These are phyloP conservation scores for Lasiodiplodia sp. DNA, from an alignment of 2,329 filamentous ascomycete genomes.

Conservation along the genomic window DNA sequence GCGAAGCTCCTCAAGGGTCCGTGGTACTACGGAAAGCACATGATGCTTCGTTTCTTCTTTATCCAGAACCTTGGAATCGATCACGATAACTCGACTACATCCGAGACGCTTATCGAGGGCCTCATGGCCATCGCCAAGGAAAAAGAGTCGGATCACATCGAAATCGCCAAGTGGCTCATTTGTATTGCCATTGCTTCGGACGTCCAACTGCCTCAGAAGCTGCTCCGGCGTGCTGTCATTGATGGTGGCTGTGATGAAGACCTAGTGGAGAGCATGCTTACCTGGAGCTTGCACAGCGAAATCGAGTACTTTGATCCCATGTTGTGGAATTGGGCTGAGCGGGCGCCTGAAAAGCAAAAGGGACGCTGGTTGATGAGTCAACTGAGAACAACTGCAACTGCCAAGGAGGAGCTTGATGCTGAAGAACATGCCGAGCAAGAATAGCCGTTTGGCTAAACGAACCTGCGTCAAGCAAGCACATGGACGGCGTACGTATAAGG, in stretches of 20 bases:
- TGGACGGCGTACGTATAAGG: not conserved
- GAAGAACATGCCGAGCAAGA: not conserved
- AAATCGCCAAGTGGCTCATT: conserved; percentile 40
- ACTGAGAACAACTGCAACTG: not conserved
- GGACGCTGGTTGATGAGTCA: conserved; percentile 18
- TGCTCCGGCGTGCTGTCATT: conserved; percentile 11
- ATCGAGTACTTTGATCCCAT: conserved; percentile 20
- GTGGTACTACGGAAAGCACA: conserved; percentile 41
- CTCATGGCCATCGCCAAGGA: conserved; percentile 39
- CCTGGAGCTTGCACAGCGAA: not conserved
- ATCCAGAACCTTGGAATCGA: conserved; percentile 44
- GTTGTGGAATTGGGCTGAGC: conserved; percentile 26
- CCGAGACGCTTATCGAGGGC: conserved; percentile 44
- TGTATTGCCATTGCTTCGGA: not conserved
- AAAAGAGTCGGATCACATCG: conserved; percentile 36
- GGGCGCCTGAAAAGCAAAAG: not conserved
- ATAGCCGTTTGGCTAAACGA: not conserved
- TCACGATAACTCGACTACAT: conserved; percentile 43
- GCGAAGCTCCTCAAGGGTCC: conserved; percentile 47
- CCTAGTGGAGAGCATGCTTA: not conserved
- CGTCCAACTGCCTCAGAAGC: not conserved
- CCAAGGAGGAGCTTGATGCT: not conserved
- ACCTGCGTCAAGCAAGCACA: no score
- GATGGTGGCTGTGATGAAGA: conserved; percentile 1
- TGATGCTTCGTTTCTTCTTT: conserved; percentile 44